Percentiles rank a stretch among this genome's conserved stretches.
phyloP scores from a whole-genome alignment of 371 early-diverging fungal genomes.

The Coelomomyces lativittatus region DNA sequence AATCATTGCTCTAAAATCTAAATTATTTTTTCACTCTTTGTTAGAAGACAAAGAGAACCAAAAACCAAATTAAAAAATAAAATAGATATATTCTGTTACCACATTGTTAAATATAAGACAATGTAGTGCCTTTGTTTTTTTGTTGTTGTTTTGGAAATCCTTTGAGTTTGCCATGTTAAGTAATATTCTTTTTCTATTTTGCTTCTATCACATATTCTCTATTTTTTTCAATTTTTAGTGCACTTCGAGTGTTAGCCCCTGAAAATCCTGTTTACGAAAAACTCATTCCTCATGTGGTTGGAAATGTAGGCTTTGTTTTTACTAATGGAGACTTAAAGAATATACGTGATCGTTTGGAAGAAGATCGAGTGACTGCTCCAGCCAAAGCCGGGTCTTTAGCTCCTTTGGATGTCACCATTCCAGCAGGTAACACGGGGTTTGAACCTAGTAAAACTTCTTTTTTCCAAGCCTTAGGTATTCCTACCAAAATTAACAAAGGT shows the following conservation, averaged over 20 bases:
- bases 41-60: too few relatives aligned
- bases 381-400: constrained; percentile 97
- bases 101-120: too few relatives aligned
- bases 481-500: constrained; percentile 99
- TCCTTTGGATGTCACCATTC: constrained; percentile 86
- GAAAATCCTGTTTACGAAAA: constrained; percentile 77
- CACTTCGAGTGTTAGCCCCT: constrained; percentile 56
- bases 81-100: too few relatives aligned
- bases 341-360: constrained; percentile 72
- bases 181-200: too few relatives aligned
- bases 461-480: constrained; percentile 99
- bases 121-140: too few relatives aligned
- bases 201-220: too few relatives aligned
- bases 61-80: too few relatives aligned
- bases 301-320: constrained; percentile 99
- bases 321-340: constrained; percentile 91
- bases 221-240: too few relatives aligned
- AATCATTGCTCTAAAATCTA: too few relatives aligned
- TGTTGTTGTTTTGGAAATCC: too few relatives aligned
- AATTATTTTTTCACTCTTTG: too few relatives aligned
- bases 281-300: constrained; percentile 65
- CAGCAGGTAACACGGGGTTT: constrained; percentile 98
- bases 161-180: too few relatives aligned
- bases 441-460: constrained; percentile 99
- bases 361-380: constrained; percentile 92